Evolutionary conservation across 192 early-diverging fungal species (phyloP), one percentile per base, ranked within the genome.

Genomic region (Phycomyces nitens): DNA sequence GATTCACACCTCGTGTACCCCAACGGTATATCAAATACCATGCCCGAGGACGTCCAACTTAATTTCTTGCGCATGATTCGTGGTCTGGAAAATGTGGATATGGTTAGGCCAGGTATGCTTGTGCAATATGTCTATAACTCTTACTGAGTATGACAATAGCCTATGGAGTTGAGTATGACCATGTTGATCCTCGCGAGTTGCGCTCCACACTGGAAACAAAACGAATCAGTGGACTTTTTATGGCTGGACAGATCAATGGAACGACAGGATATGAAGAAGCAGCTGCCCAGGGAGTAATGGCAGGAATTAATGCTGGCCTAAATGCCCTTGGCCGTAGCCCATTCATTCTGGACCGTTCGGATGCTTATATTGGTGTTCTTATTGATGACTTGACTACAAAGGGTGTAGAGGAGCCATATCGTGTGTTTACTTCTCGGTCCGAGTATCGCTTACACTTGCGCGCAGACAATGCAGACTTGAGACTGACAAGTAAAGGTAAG

Each of bases 171-270:
- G 89, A 93, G 64, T 93, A 93, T 66, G 91, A 93, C 55, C 86
- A 93, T 60, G 75, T 93, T 9, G 91, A 93, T 68, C 91, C 91
- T 8, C 86, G 91, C 27, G 91, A 93, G 68, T 75, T 93, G 34
- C 71, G 80, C 64, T 83, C 83, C 12, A 90, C 82, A 2, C 62
- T 93, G 22, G 89, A 93, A 80, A 93, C 91, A 2, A 86, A 86
- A 68, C 89, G 91, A 18, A 83, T 93, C 8, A 73, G 64, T 8
- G 91, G 91, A 18, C 68, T 93, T 29, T 93, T 82, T 67, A 75
- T 93, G 70, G 91, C 91, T 1, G 91, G 91, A 0, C 91, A 93
- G 74, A 93, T 93, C 51, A 93, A 93, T 60, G 91, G 91, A n/a
- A 93, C 91, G 0, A 93, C 91, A 0, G 91, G 91, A 5, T 93